Evolutionary conservation across 352 stramenopile species (phyloP).

Genomic region (Halophytophthora polymorphica): DNA sequence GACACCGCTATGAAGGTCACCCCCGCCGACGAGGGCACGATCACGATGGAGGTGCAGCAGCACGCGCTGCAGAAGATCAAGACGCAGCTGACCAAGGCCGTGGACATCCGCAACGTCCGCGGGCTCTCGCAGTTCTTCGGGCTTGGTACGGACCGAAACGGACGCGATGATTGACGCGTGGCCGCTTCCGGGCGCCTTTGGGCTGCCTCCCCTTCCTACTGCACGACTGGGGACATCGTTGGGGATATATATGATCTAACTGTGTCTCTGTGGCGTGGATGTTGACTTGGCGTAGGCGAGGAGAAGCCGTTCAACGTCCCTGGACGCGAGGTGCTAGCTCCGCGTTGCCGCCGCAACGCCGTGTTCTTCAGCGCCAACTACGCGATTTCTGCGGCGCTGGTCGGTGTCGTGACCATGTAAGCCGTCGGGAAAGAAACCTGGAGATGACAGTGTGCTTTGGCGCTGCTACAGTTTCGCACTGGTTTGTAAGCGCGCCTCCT

Average conservation of each 20-base stretch:
- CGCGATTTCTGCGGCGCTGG: conserved; percentile 65
- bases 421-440: not conserved
- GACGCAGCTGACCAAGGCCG: conserved; percentile 59
- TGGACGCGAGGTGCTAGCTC: conserved; percentile 51
- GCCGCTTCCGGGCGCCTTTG: not conserved
- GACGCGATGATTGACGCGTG: too few relatives aligned
- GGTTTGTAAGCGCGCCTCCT: too few relatives aligned
- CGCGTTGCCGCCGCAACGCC: conserved; percentile 73
- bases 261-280: not conserved
- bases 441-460: conserved; percentile 1
- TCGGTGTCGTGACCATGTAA: conserved; percentile 84
- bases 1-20: conserved; percentile 51
- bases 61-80: conserved; percentile 63
- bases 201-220: not conserved
- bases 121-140: conserved; percentile 82
- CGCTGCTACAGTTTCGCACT: not conserved
- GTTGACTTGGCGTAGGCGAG: conserved; percentile 37
- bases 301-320: conserved; percentile 86
- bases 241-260: not conserved
- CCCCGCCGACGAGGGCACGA: conserved; percentile 52
- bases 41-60: conserved; percentile 63
- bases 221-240: not conserved
- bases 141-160: conserved; percentile 36
- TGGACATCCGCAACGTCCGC: conserved; percentile 75
- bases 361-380: conserved; percentile 87